Conservation (phyloP, 192 early-diverging fungal species). For the Linderina pennispora region DNA sequence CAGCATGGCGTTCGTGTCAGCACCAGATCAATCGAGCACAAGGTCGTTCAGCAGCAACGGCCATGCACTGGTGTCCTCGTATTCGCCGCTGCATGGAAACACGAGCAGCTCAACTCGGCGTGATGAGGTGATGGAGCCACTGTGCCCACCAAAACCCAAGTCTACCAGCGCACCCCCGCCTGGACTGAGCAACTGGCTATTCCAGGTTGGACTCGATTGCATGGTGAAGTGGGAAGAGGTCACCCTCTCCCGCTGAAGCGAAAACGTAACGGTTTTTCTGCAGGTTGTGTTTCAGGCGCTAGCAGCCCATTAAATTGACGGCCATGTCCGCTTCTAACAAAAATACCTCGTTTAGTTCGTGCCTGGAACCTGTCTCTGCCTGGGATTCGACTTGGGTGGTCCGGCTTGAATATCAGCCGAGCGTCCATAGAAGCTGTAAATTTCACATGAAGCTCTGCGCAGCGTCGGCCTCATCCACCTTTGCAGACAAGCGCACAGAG, state of each 20-base stretch:
- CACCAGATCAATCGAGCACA: neutral
- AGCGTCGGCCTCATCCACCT: too few species aligned
- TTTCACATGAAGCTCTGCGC: too few species aligned
- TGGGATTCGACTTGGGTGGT: neutral
- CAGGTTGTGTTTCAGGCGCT: too few species aligned
- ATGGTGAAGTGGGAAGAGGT: slow-evolving; percentile 42
- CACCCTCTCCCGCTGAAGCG: slow-evolving; percentile 17
- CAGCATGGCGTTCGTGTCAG: neutral
- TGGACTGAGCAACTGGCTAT: slow-evolving; percentile 40
- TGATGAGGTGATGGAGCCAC: slow-evolving; percentile 35
- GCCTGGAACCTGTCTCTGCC: too few species aligned
- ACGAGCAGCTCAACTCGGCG: neutral
- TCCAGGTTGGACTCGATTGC: slow-evolving; percentile 38
- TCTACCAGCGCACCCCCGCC: slow-evolving; percentile 3
- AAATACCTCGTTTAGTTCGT: too few species aligned
- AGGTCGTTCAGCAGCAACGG: neutral
- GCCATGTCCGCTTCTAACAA: neutral
- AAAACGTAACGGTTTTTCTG: neutral
- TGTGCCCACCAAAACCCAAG: slow-evolving; percentile 14
- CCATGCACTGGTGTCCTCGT: neutral
- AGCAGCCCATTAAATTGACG: too few species aligned
- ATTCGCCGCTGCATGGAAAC: neutral
- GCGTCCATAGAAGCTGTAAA: too few species aligned
- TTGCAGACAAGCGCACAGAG: too few species aligned
- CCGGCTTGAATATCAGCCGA: neutral